phyloP scores from a whole-genome alignment of 2,329 filamentous ascomycete species.

The Camptophora hylomeconis region DNA sequence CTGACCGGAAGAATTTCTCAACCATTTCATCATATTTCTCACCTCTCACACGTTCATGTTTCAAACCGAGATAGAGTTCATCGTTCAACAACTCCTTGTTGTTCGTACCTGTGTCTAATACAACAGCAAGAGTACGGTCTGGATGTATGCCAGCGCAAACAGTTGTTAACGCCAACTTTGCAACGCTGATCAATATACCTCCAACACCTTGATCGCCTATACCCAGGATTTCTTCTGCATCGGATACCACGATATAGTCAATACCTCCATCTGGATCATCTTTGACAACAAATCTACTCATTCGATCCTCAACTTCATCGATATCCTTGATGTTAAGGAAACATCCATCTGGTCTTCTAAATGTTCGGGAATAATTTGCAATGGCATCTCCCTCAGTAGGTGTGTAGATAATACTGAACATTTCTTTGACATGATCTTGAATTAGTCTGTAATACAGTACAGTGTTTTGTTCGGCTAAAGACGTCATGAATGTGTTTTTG shows the following conservation, averaged over 20 bases:
- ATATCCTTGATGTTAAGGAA: constrained; percentile 63
- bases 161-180: constrained; percentile 71
- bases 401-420: constrained; percentile 85
- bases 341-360: constrained; percentile 66
- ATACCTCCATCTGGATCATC: constrained; percentile 48
- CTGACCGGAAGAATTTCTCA: constrained; percentile 57
- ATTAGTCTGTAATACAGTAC: constrained; percentile 67
- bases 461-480: constrained; percentile 72
- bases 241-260: constrained; percentile 79
- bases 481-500: constrained; percentile 81
- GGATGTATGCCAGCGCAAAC: constrained; percentile 80
- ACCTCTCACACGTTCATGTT: constrained; percentile 52
- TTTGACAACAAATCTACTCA: constrained; percentile 53
- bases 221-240: constrained; percentile 60
- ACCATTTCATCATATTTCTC: constrained; percentile 65
- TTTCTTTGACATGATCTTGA: constrained; percentile 66
- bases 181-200: constrained; percentile 69
- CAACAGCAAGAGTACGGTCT: constrained; percentile 62
- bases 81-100: constrained; percentile 64
- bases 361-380: constrained; percentile 66
- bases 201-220: constrained; percentile 84
- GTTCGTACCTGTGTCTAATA: constrained; percentile 76
- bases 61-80: constrained; percentile 65
- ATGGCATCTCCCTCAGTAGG: constrained; percentile 77
- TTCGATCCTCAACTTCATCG: constrained; percentile 50